Evolutionary conservation across 1,139 yeast genomes (phyloP).

Genomic region (Meyerozyma guilliermondii): DNA sequence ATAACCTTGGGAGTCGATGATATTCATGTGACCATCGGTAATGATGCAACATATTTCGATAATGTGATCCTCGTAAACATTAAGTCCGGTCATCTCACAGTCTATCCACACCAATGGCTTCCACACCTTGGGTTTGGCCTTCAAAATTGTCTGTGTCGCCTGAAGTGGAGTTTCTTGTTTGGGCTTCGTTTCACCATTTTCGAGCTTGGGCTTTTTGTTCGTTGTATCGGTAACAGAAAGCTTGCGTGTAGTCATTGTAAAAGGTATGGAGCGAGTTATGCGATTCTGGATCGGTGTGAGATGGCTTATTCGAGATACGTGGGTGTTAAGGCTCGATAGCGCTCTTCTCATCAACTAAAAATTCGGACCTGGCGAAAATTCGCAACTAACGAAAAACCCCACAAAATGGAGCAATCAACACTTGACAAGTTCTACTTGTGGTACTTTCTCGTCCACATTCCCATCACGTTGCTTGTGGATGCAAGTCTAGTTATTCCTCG

Average conservation of each 20-base stretch:
- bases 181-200: neutral
- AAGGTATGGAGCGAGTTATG: neutral
- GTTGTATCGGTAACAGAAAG: neutral
- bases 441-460: conserved; percentile 55
- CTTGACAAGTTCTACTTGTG: conserved; percentile 21
- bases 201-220: neutral
- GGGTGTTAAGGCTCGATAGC: neutral
- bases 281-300: neutral
- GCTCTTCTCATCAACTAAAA: neutral
- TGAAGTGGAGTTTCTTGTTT: neutral
- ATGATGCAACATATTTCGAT: conserved; percentile 89
- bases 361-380: neutral
- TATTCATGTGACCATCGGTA: conserved; percentile 73
- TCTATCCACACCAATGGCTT: conserved; percentile 79
- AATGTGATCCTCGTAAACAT: conserved; percentile 64
- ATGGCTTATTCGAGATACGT: neutral
- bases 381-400: neutral
- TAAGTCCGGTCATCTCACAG: conserved; percentile 86
- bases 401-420: neutral
- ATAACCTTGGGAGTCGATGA: conserved; percentile 65
- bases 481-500: conserved; percentile 63
- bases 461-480: conserved; percentile 73
- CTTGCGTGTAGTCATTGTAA: neutral
- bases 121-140: conserved; percentile 4
- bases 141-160: neutral